phyloP scores from a whole-genome alignment of 495 filamentous ascomycete genomes.

The Aspergillus leporis region DNA sequence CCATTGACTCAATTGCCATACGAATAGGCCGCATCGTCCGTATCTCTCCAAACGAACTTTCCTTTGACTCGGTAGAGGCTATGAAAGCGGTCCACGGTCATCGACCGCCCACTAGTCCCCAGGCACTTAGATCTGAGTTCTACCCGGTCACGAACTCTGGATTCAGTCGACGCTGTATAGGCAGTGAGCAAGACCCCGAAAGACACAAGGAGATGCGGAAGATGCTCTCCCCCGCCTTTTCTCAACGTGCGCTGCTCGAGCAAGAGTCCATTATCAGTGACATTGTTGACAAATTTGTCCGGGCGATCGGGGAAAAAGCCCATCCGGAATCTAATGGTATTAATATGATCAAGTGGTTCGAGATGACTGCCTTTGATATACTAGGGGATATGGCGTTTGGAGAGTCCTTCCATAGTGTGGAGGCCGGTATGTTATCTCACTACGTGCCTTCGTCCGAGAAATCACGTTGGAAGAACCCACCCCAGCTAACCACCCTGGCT shows the following conservation, averaged over 20 bases:
- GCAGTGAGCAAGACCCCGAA: constrained; percentile 22
- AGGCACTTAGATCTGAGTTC: constrained; percentile 16
- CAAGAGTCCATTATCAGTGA: constrained; percentile 16
- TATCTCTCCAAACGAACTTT: constrained; percentile 18
- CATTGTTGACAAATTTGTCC: constrained; percentile 5
- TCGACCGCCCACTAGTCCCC: not conserved
- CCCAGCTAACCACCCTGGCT: too few relatives aligned
- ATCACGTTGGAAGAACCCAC: too few relatives aligned
- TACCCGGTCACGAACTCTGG: constrained; percentile 25
- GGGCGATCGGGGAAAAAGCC: not conserved
- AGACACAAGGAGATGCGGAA: constrained; percentile 17
- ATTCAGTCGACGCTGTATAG: constrained; percentile 15
- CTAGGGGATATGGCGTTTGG: constrained; percentile 57
- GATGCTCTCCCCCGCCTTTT: constrained; percentile 20
- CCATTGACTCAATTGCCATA: not conserved
- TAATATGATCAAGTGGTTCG: constrained; percentile 48
- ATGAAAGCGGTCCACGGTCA: constrained; percentile 17
- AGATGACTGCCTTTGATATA: constrained; percentile 55
- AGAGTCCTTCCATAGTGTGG: constrained; percentile 51
- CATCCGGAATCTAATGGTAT: not conserved
- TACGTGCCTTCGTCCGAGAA: too few relatives aligned
- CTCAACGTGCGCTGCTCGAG: constrained; percentile 16
- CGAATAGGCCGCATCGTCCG: constrained; percentile 13
- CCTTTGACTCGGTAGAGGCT: constrained; percentile 14
- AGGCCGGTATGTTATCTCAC: constrained; percentile 6